A percentile compares a stretch with the other conserved stretches of the same genome.
Evolutionary conservation across 257 asterid species (phyloP).

Genomic region (Jacaranda mimosifolia): DNA sequence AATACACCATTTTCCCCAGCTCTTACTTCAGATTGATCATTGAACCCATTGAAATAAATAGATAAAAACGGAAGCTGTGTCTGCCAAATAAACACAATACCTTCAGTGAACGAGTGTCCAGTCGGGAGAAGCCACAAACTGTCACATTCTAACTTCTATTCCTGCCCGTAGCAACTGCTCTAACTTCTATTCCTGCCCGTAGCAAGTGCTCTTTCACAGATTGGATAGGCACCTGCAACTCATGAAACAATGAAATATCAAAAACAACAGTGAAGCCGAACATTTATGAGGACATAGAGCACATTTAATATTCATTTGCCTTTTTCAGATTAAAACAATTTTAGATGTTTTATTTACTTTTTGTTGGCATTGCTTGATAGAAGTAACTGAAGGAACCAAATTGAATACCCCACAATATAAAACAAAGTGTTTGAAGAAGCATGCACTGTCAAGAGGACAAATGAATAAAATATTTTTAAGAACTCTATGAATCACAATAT

Average conservation of each 20-base stretch:
- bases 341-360: background rate
- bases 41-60: background rate
- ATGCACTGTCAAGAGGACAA: background rate
- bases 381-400: background rate
- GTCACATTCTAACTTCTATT: slow-evolving; percentile 36
- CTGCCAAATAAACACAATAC: background rate
- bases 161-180: slow-evolving; percentile 36
- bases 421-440: background rate
- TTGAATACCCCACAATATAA: background rate
- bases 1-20: too few species aligned
- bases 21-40: too few species aligned
- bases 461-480: background rate
- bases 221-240: slow-evolving; percentile 43
- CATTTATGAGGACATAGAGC: too few species aligned
- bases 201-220: slow-evolving; percentile 40
- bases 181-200: slow-evolving; percentile 36
- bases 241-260: background rate
- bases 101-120: background rate
- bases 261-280: background rate
- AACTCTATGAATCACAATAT: background rate
- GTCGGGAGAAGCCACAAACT: background rate
- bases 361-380: background rate
- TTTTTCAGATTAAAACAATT: background rate
- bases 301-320: background rate
- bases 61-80: background rate